These are phyloP conservation scores for Fraxinus ornus DNA, from an alignment of 305 asterid species.

Conservation along the genomic window DNA sequence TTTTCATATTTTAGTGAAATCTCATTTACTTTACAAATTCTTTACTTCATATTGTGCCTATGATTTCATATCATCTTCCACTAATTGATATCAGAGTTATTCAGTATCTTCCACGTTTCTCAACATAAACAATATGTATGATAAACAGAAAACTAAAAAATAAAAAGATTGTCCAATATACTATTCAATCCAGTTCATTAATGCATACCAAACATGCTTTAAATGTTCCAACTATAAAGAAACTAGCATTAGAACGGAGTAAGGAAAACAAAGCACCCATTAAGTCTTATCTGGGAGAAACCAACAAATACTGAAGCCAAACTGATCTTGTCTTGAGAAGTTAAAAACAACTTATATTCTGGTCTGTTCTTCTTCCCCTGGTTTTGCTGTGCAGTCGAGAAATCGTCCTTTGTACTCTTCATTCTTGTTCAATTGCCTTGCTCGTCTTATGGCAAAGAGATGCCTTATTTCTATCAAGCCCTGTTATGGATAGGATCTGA, in stretches of 20 bases:
- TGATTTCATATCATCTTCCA: no score
- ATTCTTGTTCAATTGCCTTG: not conserved
- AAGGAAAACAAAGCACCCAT: conserved; percentile 19
- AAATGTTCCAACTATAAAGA: conserved; percentile 11
- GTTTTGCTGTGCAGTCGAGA: conserved; percentile 6
- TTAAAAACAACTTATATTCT: conserved; percentile 17
- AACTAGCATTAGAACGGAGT: not conserved
- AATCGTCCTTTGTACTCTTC: not conserved
- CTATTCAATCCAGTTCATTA: not conserved
- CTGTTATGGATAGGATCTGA: conserved; percentile 93
- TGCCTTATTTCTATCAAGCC: conserved; percentile 34
- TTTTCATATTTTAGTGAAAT: no score
- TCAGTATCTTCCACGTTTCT: no score
- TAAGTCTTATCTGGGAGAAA: conserved; percentile 26
- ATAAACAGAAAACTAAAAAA: no score
- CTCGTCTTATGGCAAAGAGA: not conserved
- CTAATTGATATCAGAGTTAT: no score
- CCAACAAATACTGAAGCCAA: conserved; percentile 40
- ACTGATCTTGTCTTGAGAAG: conserved; percentile 19
- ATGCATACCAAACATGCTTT: not conserved
- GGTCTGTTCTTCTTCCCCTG: conserved; percentile 3
- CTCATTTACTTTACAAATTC: no score
- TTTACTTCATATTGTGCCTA: no score
- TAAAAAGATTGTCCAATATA: not conserved
- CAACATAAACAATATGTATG: no score